Conservation (phyloP, 129 eudicot genomes). For the Flaveria brownii region DNA sequence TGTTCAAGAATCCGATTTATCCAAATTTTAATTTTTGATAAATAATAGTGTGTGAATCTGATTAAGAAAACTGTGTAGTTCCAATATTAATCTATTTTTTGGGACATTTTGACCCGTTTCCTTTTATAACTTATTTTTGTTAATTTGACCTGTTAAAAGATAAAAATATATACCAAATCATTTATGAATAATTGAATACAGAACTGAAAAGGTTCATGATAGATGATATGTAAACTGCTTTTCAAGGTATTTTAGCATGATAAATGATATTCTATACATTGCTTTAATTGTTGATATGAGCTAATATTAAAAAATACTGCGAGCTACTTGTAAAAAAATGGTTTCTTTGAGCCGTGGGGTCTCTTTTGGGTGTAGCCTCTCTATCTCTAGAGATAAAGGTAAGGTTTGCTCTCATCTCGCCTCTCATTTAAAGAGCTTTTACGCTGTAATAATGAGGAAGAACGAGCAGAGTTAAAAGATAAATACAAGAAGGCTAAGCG, state of each 20-base stretch:
- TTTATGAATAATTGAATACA: background rate
- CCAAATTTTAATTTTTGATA: background rate
- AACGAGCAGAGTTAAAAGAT: no score
- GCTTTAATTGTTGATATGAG: background rate
- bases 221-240: background rate
- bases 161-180: no score
- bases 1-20: background rate
- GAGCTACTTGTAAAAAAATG: no score
- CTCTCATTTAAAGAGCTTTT: no score
- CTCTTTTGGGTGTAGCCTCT: no score
- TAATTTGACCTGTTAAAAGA: background rate
- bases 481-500: no score
- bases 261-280: background rate
- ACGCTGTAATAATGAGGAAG: no score
- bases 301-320: no score
- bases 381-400: no score
- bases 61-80: background rate
- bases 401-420: no score
- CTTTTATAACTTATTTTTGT: background rate
- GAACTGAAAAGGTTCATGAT: background rate
- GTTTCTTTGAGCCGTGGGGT: no score
- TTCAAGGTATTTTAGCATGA: conserved; percentile 4
- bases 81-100: no score
- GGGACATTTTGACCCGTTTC: background rate
- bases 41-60: background rate